Conservation (phyloP, 2,329 filamentous ascomycete species). For the Cryphonectria nitschkei region DNA sequence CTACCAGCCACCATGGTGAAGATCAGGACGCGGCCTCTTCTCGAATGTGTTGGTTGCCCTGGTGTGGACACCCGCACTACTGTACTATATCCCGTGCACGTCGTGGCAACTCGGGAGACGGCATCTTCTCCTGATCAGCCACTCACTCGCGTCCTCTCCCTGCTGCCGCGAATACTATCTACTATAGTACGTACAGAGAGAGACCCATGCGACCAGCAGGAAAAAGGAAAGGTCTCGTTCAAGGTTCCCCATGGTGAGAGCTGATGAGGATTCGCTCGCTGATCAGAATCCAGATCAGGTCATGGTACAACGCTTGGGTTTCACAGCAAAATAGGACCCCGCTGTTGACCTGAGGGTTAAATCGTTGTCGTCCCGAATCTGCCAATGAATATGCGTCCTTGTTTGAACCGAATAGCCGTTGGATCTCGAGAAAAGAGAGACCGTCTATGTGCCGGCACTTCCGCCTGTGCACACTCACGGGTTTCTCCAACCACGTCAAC, state of each 20-base stretch:
- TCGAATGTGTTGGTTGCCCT: neutral
- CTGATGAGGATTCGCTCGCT: neutral
- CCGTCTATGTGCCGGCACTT: neutral
- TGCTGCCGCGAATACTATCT: neutral
- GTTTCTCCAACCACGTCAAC: conserved; percentile 10
- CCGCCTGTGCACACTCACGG: neutral
- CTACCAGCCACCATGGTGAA: conserved; percentile 11
- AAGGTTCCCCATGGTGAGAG: neutral
- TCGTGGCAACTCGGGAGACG: conserved; percentile 1
- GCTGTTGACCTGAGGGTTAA: neutral
- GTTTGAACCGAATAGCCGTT: neutral
- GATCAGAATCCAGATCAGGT: neutral
- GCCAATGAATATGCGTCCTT: neutral
- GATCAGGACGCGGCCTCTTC: conserved; percentile 10
- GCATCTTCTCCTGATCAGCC: neutral
- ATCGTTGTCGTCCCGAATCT: neutral
- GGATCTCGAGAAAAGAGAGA: neutral
- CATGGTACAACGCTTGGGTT: neutral
- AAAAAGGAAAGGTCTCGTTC: neutral
- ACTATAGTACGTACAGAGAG: neutral
- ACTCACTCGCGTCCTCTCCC: neutral
- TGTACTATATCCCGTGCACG: neutral
- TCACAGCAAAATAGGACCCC: neutral
- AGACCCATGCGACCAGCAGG: neutral
- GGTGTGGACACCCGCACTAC: neutral